Evolutionary conservation across 805 yeast genomes (phyloP).

Genomic region (Komagataella mondaviorum): DNA sequence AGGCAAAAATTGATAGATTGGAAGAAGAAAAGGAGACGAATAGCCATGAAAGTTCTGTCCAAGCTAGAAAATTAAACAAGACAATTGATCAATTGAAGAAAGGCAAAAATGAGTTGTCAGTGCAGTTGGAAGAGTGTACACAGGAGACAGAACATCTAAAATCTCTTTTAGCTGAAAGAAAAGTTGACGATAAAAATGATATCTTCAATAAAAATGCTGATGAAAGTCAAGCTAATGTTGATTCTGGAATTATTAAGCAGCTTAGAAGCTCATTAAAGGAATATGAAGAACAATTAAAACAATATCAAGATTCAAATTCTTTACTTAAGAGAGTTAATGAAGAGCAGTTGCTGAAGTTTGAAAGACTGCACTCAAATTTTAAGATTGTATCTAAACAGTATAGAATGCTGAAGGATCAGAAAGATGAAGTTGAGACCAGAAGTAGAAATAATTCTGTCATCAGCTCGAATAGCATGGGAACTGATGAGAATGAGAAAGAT

Average conservation of each 20-base stretch:
- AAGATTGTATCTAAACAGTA: conserved; percentile 49
- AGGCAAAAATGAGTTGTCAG: neutral
- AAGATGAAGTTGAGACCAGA: neutral
- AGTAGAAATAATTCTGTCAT: neutral
- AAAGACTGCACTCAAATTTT: conserved; percentile 58
- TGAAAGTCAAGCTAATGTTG: neutral
- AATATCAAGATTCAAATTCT: conserved; percentile 37
- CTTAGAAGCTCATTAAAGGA: conserved; percentile 39
- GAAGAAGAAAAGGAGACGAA: conserved; percentile 49
- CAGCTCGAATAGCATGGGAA: neutral
- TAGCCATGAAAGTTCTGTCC: conserved; percentile 39
- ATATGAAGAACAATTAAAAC: conserved; percentile 37
- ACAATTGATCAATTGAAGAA: conserved; percentile 6
- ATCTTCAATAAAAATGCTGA: neutral
- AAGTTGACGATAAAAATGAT: neutral
- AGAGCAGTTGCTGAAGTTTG: conserved; percentile 53
- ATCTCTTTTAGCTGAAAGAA: neutral
- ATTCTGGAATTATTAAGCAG: conserved; percentile 18
- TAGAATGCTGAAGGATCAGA: conserved; percentile 26
- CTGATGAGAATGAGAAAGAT: conserved; percentile 18
- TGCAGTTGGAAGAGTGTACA: conserved; percentile 15
- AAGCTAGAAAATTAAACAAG: conserved; percentile 23
- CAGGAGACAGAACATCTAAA: neutral
- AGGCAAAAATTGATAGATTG: conserved; percentile 32
- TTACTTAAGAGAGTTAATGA: conserved; percentile 50